Percentiles rank a stretch among this genome's conserved stretches.
phyloP scores from a whole-genome alignment of 306 rosid genomes.

The Psophocarpus tetragonolobus region DNA sequence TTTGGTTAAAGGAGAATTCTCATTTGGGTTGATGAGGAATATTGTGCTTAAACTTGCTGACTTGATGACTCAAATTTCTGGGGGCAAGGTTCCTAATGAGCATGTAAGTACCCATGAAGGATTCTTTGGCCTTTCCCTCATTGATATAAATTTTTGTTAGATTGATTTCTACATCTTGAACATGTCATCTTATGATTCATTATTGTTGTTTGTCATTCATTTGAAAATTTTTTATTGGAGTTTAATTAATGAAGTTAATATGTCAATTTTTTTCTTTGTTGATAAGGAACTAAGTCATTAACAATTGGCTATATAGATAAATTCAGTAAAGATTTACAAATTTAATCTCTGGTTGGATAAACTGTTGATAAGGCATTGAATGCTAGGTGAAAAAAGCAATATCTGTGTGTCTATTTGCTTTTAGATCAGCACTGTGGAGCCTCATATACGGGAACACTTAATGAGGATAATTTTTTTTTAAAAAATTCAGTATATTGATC shows the following conservation, averaged over 20 bases:
- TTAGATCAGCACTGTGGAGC: neutral
- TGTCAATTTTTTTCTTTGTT: neutral
- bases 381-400: constrained; percentile 1
- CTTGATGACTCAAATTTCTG: constrained; percentile 48
- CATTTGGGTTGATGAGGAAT: constrained; percentile 60
- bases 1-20: constrained; percentile 63
- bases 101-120: constrained; percentile 58
- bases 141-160: constrained; percentile 14
- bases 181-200: neutral
- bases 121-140: neutral
- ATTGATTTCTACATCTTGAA: constrained; percentile 1
- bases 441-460: neutral
- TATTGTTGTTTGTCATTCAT: constrained; percentile 6
- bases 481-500: neutral
- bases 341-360: neutral
- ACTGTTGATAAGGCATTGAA: neutral
- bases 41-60: constrained; percentile 77
- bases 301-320: neutral
- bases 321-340: neutral
- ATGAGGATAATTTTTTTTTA: neutral
- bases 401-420: neutral
- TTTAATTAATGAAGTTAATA: neutral
- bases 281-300: neutral
- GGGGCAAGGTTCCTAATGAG: constrained; percentile 41
- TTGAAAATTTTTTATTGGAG: neutral